Evolutionary conservation across 1,284 basidiomycete species (phyloP).

Genomic region (Pyrrhoderma lamaoense): DNA sequence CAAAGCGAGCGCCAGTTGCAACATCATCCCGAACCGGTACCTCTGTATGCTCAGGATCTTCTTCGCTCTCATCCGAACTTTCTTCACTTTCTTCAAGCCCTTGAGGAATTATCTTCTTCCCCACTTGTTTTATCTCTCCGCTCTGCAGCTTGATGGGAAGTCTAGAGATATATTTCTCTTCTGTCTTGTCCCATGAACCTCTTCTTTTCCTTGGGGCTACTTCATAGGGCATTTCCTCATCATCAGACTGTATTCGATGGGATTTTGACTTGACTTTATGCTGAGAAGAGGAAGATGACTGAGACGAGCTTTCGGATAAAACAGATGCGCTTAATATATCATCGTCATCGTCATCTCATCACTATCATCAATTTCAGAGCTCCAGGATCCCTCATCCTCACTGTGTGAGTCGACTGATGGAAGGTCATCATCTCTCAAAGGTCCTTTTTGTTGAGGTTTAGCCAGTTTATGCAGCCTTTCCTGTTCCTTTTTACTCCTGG

Average conservation of each 20-base stretch:
- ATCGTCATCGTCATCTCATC: slow-evolving; percentile 12
- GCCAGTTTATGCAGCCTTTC: slow-evolving; percentile 53
- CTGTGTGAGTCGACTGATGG: slow-evolving; percentile 18
- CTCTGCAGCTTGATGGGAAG: slow-evolving; percentile 82
- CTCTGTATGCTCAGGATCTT: slow-evolving; percentile 29
- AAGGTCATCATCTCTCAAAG: slow-evolving; percentile 28
- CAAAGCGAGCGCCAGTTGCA: slow-evolving; percentile 72
- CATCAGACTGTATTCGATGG: slow-evolving; percentile 42
- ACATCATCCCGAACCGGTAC: slow-evolving; percentile 50
- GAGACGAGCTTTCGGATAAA: slow-evolving; percentile 19
- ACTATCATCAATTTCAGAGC: slow-evolving; percentile 24
- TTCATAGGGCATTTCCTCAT: slow-evolving; percentile 65
- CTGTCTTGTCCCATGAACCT: slow-evolving; percentile 37
- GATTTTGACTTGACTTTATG: slow-evolving; percentile 19
- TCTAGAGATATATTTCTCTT: slow-evolving; percentile 50
- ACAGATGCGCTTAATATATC: slow-evolving; percentile 17
- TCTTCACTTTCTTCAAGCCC: slow-evolving; percentile 25
- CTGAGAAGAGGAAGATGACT: slow-evolving; percentile 20
- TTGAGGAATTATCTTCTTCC: slow-evolving; percentile 27
- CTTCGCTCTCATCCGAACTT: slow-evolving; percentile 37
- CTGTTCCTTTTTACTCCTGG: slow-evolving; percentile 75
- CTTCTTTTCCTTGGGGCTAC: slow-evolving; percentile 44
- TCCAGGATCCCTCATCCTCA: slow-evolving; percentile 29
- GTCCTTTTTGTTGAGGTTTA: slow-evolving; percentile 45
- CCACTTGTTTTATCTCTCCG: slow-evolving; percentile 60